A percentile compares a stretch with the other conserved stretches of the same genome.
Conservation (phyloP, 495 filamentous ascomycete genomes). For the Penicillium alfredii region DNA sequence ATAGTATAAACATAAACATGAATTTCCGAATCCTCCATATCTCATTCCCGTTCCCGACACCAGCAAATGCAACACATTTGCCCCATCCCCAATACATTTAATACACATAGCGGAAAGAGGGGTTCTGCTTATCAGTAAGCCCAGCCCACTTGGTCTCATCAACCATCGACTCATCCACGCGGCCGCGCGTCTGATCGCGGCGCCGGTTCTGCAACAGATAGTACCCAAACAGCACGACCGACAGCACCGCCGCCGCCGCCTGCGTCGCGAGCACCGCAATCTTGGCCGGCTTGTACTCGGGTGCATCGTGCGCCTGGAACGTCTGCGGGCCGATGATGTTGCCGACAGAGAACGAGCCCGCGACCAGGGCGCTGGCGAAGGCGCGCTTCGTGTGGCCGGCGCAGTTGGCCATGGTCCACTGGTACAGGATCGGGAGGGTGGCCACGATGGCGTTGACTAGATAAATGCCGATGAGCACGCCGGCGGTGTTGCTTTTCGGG, state of each 20-base stretch:
- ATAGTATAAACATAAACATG: too few relatives aligned
- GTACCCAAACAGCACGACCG: constrained; percentile 34
- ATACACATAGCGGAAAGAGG: constrained; percentile 42
- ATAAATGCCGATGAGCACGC: constrained; percentile 57
- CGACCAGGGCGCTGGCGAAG: constrained; percentile 50
- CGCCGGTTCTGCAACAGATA: constrained; percentile 42
- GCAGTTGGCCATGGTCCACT: constrained; percentile 44
- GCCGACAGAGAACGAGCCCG: constrained; percentile 54
- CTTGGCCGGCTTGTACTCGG: constrained; percentile 57
- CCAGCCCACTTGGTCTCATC: constrained; percentile 34
- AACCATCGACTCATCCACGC: constrained; percentile 15
- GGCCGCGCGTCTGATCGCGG: constrained; percentile 21
- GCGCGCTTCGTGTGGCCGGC: constrained; percentile 48
- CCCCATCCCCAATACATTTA: too few relatives aligned
- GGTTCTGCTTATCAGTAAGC: constrained; percentile 38
- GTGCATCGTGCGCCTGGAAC: constrained; percentile 53
- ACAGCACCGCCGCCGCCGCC: constrained; percentile 34
- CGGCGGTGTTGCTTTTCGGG: constrained; percentile 37
- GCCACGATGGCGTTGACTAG: constrained; percentile 52
- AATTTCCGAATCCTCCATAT: too few relatives aligned
- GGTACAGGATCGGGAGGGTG: constrained; percentile 39
- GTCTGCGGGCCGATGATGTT: constrained; percentile 66
- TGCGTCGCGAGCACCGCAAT: too few relatives aligned
- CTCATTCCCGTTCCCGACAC: too few relatives aligned
- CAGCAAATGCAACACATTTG: too few relatives aligned